Evolutionary conservation across 805 yeast genomes (phyloP), one percentile per base, ranked within the genome.

Genomic region (Metschnikowia lochheadii): DNA sequence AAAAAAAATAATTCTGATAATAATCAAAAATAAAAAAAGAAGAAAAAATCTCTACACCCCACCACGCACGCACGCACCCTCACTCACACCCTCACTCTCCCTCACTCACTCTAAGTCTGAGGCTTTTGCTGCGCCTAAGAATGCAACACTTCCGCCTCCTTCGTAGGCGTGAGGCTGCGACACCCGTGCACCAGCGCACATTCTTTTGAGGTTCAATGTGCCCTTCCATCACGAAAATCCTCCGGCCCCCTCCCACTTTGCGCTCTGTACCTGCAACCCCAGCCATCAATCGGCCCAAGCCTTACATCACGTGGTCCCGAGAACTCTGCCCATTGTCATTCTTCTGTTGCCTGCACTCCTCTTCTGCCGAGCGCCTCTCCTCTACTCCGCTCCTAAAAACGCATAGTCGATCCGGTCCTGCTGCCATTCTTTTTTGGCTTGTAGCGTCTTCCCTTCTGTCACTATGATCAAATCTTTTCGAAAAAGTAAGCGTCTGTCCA

Each of bases 381-480:
- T 14, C 6, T 26, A 29, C 17, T 17, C 20, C 31, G 18, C 33
- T n/a, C 39, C 31, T 14, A 39, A 13, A 41, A n/a, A n/a, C 14
- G 31, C 46, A 8, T 44, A 26, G 35, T 18, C 35, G 21, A 29
- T 41, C 14, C 41, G 32, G 44, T 44, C 10, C 20, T n/a, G 21
- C 37, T 44, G 38, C 46, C 35, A 18, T n/a, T 34, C 13, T 17
- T 34, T 6, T 23, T 6, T 23, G 44, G 33, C 46, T 15, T 21
- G 18, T n/a, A 41, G 44, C 32, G 21, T 33, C 31, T 20, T 23
- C 37, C 33, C 32, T 32, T 17, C 43, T 13, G 29, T 8, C 29
- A 26, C 20, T 14, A 72, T 71, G 75, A 72, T 72, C 54, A 71
- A 68, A 57, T 68, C 76, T 40, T 72, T 73, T 59, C 70, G 77